These are phyloP conservation scores for Puccinellia tenuiflora DNA, from an alignment of 176 grass and related monocot species.

Conservation along the genomic window DNA sequence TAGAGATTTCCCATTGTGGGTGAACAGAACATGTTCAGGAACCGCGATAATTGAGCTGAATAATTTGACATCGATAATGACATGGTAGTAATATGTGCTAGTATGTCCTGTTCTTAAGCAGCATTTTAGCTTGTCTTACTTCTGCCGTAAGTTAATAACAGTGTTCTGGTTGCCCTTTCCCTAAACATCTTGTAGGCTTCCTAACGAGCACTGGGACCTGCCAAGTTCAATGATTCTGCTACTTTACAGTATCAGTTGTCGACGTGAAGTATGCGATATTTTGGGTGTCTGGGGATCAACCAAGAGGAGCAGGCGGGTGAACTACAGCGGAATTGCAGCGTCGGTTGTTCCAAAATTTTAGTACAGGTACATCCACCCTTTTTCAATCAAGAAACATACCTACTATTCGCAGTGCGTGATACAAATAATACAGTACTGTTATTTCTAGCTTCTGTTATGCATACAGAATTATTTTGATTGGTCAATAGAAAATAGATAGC, in stretches of 20 bases:
- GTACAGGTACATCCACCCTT: slow-evolving; percentile 19
- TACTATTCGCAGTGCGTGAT: neutral
- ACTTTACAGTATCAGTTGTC: neutral
- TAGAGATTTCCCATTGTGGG: slow-evolving; percentile 29
- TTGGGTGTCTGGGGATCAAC: neutral
- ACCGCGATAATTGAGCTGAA: neutral
- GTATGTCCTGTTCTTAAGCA: slow-evolving; percentile 14
- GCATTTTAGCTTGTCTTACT: neutral
- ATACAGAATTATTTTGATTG: neutral
- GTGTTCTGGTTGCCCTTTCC: neutral
- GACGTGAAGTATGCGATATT: neutral
- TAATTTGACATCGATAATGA: neutral
- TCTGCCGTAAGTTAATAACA: neutral
- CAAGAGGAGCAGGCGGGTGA: neutral
- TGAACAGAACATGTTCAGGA: slow-evolving; percentile 32
- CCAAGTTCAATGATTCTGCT: slow-evolving; percentile 20
- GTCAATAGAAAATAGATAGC: neutral
- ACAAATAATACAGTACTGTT: neutral
- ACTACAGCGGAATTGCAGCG: neutral
- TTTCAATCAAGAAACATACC: neutral
- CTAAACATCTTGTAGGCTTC: neutral
- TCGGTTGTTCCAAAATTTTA: slow-evolving; percentile 14
- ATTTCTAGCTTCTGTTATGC: neutral
- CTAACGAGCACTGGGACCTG: neutral
- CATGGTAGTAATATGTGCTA: neutral